Conservation (phyloP, 2,329 filamentous ascomycete species). For the Monilinia laxa region DNA sequence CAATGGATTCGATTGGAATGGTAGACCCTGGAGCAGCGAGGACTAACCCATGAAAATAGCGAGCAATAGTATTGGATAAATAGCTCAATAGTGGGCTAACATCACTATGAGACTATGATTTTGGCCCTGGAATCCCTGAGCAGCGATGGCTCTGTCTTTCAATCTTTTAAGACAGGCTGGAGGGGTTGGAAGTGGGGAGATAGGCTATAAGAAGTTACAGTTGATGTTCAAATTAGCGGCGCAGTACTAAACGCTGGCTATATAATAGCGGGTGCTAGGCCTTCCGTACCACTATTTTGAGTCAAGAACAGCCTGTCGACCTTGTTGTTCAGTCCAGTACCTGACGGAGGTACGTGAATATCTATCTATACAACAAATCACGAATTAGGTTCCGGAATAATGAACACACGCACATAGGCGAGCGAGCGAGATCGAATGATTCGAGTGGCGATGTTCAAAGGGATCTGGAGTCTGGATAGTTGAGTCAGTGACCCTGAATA, state of each 20-base stretch:
- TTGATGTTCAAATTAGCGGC: conserved; percentile 4
- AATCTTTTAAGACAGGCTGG: conserved; percentile 7
- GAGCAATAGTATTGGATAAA: conserved; percentile 15
- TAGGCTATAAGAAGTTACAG: conserved; percentile 11
- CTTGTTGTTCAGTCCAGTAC: conserved; percentile 4
- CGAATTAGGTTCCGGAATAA: conserved; percentile 1
- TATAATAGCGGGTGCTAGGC: conserved; percentile 19
- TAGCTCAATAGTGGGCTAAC: conserved; percentile 14
- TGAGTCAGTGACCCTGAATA: background rate
- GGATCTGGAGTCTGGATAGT: background rate
- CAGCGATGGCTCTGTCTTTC: background rate
- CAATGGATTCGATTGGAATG: conserved; percentile 22
- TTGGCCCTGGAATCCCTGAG: conserved; percentile 5
- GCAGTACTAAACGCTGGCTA: background rate
- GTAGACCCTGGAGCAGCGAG: conserved; percentile 16
- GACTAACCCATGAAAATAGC: conserved; percentile 13
- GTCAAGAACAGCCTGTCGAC: conserved; percentile 3
- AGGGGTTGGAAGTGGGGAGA: conserved; percentile 15
- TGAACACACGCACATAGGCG: background rate
- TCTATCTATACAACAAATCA: conserved; percentile 13
- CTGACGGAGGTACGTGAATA: conserved; percentile 10
- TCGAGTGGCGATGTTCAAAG: conserved; percentile 11
- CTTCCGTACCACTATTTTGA: conserved; percentile 13
- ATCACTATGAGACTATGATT: background rate
- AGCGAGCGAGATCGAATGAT: conserved; percentile 14